phyloP scores from a whole-genome alignment of 257 asterid species.

The Ophiorrhiza pumila region DNA sequence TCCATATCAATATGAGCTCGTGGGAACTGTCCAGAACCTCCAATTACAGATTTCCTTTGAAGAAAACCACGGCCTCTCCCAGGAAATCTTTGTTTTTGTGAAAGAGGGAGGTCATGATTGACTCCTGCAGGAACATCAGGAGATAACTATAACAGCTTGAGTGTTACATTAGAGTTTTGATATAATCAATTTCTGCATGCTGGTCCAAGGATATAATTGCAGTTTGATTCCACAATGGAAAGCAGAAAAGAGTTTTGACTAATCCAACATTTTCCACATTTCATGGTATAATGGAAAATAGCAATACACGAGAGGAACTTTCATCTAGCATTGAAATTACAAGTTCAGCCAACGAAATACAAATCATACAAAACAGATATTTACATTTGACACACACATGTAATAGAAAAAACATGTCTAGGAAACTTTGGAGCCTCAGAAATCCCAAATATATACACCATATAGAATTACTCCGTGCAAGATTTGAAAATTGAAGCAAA shows the following conservation, averaged over 20 bases:
- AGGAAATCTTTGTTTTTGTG: constrained; percentile 2
- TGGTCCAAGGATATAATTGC: background rate
- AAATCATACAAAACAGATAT: background rate
- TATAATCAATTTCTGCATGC: background rate
- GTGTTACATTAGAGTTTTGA: background rate
- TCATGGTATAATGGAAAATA: background rate
- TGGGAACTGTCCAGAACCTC: constrained; percentile 9
- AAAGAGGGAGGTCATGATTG: constrained; percentile 10
- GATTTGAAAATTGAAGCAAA: background rate
- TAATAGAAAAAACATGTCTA: background rate
- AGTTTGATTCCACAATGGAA: background rate
- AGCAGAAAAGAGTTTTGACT: background rate
- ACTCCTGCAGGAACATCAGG: constrained; percentile 8
- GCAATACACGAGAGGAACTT: background rate
- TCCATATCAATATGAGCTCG: constrained; percentile 54
- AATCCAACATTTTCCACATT: background rate
- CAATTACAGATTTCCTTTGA: constrained; percentile 5
- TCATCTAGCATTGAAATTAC: background rate
- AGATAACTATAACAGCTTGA: background rate
- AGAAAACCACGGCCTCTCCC: constrained; percentile 20
- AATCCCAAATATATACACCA: background rate
- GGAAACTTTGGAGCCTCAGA: background rate
- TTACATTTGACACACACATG: background rate
- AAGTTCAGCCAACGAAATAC: constrained; percentile 5
- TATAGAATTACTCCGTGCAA: background rate